Base-by-base conservation (phyloP, 2,329 filamentous ascomycete species). In the Periconia sp. region DNA sequence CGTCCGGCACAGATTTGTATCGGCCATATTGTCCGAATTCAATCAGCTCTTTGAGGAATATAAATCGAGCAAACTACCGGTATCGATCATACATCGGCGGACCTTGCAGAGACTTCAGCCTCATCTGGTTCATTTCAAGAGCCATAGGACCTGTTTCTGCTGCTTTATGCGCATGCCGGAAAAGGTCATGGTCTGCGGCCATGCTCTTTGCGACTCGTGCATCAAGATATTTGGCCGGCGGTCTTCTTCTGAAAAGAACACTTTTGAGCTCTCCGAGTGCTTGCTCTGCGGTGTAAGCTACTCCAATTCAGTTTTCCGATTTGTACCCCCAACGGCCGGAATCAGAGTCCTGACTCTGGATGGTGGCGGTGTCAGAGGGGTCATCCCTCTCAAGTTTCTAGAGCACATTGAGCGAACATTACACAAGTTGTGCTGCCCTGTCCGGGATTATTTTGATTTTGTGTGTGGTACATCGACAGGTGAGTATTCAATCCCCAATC, bases 91-190 rank as follows among this genome's bases (percentile, higher is more conserved):
- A 12, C 30, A 50, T 32, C 21, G 12, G 12, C 4, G 38, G 24
- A 40, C 21, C 10, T 23, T 56, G 1, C 16, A 22, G 10, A 4
- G 12, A 6, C 35, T 54, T 17, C 28, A 49, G 16, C 15, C 42
- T 10, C 35, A 54, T 26, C 28, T 56, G 12, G 21, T 36, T 17
- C 12, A 31, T 0, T 34, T 56, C 5, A 51, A 42, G 24, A 56
- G 52, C 33, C 24, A 46, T 23, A 41, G 23, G 24, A 38, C 43
- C 5, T 56, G 43, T 28, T 52, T 56, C 13, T 52, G 16, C 12
- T 56, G 40, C 21, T 46, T 56, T n/a, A 32, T 52, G 36, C 26
- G 19, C 1, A 56, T 54, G 43, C 53, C 43, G 6, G 43, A 56
- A 30, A 56, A 56, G 15, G 45, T 50, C 11, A 5, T 56, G 15